Percentiles rank a stretch among this genome's conserved stretches.
Evolutionary conservation across 805 yeast species (phyloP).

Genomic region (Kurtzmaniella fragi): DNA sequence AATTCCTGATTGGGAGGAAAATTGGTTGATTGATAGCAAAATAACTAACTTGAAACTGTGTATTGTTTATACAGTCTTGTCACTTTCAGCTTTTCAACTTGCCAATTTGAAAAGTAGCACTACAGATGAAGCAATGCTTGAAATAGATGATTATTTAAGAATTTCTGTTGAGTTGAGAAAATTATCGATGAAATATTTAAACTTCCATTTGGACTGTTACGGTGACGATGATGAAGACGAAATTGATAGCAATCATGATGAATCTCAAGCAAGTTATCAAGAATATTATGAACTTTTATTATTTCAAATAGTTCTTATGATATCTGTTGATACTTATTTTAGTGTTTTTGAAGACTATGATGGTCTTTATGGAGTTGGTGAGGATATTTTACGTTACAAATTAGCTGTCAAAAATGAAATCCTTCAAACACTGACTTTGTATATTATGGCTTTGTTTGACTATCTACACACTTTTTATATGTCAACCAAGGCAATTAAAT

Average conservation of each 20-base stretch:
- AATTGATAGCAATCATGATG: constrained; percentile 8
- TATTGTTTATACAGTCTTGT: constrained; percentile 18
- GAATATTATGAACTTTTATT: constrained; percentile 31
- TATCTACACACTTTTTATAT: constrained; percentile 34
- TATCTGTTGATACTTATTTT: constrained; percentile 32
- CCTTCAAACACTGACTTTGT: constrained; percentile 16
- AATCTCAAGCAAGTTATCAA: too few species aligned
- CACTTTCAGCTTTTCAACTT: constrained; percentile 16
- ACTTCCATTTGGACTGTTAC: constrained; percentile 37
- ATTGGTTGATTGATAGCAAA: constrained; percentile 6
- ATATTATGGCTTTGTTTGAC: constrained; percentile 24
- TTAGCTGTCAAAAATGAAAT: constrained; percentile 8
- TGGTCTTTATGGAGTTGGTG: constrained; percentile 37
- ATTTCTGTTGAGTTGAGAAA: constrained; percentile 32
- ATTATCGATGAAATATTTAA: constrained; percentile 28
- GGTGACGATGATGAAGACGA: constrained; percentile 18
- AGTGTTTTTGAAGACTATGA: constrained; percentile 41
- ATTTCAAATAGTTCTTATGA: constrained; percentile 30
- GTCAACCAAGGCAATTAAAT: constrained; percentile 46
- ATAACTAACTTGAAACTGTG: constrained; percentile 17
- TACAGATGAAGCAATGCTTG: constrained; percentile 9
- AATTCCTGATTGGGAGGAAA: constrained; percentile 9
- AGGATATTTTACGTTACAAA: constrained; percentile 16
- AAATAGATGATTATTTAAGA: constrained; percentile 19
- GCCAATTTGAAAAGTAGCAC: constrained; percentile 3